Base-by-base conservation (phyloP, 352 stramenopile genomes). In the Aphanomyces cochlioides region DNA sequence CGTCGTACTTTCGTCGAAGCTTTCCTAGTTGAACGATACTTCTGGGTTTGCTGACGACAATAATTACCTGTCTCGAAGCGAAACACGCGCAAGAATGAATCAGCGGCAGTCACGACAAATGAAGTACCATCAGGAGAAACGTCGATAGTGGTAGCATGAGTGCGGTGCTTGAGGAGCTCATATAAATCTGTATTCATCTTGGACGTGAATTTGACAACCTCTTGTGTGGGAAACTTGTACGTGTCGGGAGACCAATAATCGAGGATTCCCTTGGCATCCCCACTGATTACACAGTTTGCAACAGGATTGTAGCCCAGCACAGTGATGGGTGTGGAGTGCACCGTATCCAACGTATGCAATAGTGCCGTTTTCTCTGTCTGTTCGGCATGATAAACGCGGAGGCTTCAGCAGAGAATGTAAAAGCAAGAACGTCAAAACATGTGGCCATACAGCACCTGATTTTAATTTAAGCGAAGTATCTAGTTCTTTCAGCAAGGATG, bases 141-240 rank as follows among this genome's bases (percentile, higher is more conserved):
- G 59, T 89, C 84, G 53, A 98, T 87, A 4, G 82, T 83, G 47
- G 81, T 92, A 15, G 89, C 80, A 48, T 82, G 75, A 17, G 90
- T 94, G 86, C 98, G 90, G 72, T 72, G 75, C 80, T 99, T 99
- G 37, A 93, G 89, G 40, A 99, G 78, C 41, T 93, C 87, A 73
- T 98, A 99, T 12, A 99, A 75, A 76, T 99, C 95, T 6, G 97
- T 99, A 47, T 98, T 89, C 21, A 98, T 86, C 77, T 99, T 99
- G 45, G 95, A 98, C 64, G 89, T 82, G 76, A 98, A 99, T 57
- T 84, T 82, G 28, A 81, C 60, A 57, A 81, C 84, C 77, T 79
- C 89, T 66, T 36, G 37, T 17, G 15, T 36, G 21, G 61, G 61
- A 13, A 69, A 8, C 21, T 19, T 28, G 47, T 69, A 69, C 64